Conservation (phyloP, 768 basidiomycete genomes). For the Trametes villosa region DNA sequence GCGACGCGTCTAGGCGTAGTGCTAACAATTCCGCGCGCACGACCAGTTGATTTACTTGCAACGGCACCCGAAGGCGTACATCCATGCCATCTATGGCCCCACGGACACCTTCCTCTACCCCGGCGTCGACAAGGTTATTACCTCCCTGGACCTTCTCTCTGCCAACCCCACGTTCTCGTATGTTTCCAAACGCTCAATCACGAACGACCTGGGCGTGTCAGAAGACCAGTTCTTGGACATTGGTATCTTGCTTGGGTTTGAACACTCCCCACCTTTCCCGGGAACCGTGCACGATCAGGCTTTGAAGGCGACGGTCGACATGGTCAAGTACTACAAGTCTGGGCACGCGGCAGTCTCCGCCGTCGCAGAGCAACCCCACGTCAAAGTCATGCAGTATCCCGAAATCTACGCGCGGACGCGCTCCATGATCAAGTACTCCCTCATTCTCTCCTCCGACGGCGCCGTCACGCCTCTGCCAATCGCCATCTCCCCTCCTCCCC, state of each 20-base stretch:
- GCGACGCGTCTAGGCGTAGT: conserved; percentile 1
- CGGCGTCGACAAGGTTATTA: conserved; percentile 87
- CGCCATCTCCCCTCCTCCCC: conserved; percentile 55
- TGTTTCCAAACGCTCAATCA: conserved; percentile 77
- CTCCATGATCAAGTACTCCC: conserved; percentile 88
- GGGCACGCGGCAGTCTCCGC: conserved; percentile 81
- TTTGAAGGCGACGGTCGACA: conserved; percentile 85
- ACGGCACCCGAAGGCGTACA: conserved; percentile 90
- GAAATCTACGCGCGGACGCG: conserved; percentile 90
- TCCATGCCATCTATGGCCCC: conserved; percentile 91
- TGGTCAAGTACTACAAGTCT: conserved; percentile 92
- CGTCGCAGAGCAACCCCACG: conserved; percentile 79
- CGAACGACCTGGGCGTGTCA: conserved; percentile 64
- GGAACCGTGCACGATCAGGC: conserved; percentile 81
- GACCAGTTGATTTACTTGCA: conserved; percentile 90
- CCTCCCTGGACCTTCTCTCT: conserved; percentile 77
- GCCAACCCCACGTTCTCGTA: conserved; percentile 77
- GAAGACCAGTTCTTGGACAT: conserved; percentile 97
- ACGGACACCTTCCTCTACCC: conserved; percentile 91
- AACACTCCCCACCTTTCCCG: conserved; percentile 79
- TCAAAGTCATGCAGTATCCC: conserved; percentile 76
- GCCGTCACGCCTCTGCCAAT: conserved; percentile 79
- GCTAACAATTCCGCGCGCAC: conserved; percentile 10
- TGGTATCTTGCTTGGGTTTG: conserved; percentile 89
- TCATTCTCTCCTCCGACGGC: conserved; percentile 89